Evolutionary conservation across 768 basidiomycete genomes (phyloP).

Genomic region (Daedaleopsis nitida): DNA sequence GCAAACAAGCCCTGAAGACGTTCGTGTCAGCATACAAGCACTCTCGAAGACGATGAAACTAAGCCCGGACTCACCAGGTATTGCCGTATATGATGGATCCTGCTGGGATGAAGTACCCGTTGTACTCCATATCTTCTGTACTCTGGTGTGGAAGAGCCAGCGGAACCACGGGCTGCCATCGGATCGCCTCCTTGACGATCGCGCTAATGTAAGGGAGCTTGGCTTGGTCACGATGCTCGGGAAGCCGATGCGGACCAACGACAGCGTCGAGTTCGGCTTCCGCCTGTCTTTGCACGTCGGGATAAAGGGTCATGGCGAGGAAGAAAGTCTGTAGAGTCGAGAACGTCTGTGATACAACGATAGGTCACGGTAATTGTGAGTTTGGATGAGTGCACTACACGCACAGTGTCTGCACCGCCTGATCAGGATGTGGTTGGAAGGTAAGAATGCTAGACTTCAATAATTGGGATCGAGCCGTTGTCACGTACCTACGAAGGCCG

Average conservation of each 20-base stretch:
- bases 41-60: neutral
- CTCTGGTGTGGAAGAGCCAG: constrained; percentile 32
- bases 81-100: constrained; percentile 22
- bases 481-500: neutral
- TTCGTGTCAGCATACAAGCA: neutral
- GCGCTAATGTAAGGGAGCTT: constrained; percentile 18
- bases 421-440: neutral
- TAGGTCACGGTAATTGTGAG: neutral
- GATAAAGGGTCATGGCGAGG: constrained; percentile 14
- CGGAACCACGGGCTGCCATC: constrained; percentile 16
- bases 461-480: neutral
- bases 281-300: constrained; percentile 14
- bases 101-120: constrained; percentile 40
- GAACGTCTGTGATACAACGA: neutral
- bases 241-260: constrained; percentile 13
- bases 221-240: constrained; percentile 11
- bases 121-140: constrained; percentile 41
- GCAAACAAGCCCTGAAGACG: constrained; percentile 1
- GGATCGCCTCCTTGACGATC: constrained; percentile 17
- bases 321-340: constrained; percentile 14
- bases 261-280: constrained; percentile 20
- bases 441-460: neutral
- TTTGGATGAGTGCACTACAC: neutral
- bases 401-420: constrained; percentile 23
- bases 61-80: constrained; percentile 9